Conservation (phyloP, 2,329 filamentous ascomycete genomes). For the Beauveria asiatica region DNA sequence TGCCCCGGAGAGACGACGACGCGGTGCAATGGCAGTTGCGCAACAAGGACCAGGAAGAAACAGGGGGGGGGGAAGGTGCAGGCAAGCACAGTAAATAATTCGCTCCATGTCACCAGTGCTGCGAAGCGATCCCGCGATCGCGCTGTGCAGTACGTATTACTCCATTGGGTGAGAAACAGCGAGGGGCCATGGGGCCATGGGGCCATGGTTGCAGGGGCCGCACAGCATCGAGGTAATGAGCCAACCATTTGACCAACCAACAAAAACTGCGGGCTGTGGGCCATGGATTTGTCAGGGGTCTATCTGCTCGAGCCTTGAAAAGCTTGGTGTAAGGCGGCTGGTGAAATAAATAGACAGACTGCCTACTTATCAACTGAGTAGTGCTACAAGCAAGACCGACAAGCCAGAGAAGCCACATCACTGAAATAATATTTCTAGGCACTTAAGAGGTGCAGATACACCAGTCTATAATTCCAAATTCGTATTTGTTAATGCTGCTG, state of each 20-base stretch:
- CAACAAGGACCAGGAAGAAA: background rate
- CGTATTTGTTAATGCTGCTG: too few relatives aligned
- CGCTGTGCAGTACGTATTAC: background rate
- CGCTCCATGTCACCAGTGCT: background rate
- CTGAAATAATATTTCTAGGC: background rate
- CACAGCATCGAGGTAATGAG: background rate
- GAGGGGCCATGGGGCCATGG: background rate
- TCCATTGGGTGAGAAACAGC: background rate
- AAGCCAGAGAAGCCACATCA: background rate
- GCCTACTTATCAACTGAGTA: too few relatives aligned
- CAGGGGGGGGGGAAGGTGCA: background rate
- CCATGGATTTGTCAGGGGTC: too few relatives aligned
- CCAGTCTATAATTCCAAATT: background rate
- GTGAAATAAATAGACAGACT: too few relatives aligned
- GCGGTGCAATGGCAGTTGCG: background rate
- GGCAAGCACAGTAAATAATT: background rate
- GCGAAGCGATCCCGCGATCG: conserved; percentile 2
- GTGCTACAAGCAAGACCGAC: too few relatives aligned
- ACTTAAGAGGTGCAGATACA: background rate
- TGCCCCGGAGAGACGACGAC: background rate
- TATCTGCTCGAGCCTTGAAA: too few relatives aligned
- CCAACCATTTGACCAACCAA: background rate
- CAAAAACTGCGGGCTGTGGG: too few relatives aligned
- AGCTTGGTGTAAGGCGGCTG: too few relatives aligned
- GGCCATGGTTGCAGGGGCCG: background rate